Percentiles rank a stretch among this genome's conserved stretches.
Evolutionary conservation across 768 basidiomycete genomes (phyloP).

Genomic region (Podaxis mareebaensis): DNA sequence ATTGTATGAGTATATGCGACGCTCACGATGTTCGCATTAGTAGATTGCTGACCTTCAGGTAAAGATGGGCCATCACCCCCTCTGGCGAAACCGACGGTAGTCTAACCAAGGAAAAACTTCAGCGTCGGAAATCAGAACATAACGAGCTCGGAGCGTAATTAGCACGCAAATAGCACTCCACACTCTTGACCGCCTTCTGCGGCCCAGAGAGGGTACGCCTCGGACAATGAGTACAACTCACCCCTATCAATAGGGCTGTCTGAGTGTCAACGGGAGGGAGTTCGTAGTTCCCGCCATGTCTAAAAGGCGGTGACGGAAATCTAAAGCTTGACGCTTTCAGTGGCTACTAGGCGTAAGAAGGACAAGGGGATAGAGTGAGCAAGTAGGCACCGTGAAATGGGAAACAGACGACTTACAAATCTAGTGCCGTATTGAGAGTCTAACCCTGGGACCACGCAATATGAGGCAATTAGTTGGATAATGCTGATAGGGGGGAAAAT

Average conservation of each 20-base stretch:
- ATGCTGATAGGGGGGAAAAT: too few species aligned
- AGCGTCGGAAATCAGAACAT: not conserved
- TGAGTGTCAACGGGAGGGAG: not conserved
- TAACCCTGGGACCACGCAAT: too few species aligned
- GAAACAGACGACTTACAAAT: too few species aligned
- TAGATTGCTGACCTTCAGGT: not conserved
- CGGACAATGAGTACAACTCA: not conserved
- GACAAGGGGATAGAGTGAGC: too few species aligned
- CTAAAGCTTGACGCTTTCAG: too few species aligned
- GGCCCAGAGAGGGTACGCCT: not conserved
- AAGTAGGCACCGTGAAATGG: too few species aligned
- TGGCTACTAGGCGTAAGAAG: too few species aligned
- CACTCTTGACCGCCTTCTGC: not conserved
- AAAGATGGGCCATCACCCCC: not conserved
- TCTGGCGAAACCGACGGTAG: not conserved
- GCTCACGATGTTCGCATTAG: not conserved
- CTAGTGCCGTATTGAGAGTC: too few species aligned
- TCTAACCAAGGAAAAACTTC: not conserved
- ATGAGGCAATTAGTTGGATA: too few species aligned
- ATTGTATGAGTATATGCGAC: not conserved
- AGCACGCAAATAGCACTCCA: not conserved
- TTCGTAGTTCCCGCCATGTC: not conserved
- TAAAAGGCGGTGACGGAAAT: not conserved
- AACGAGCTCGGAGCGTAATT: too few species aligned
- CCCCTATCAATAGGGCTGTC: not conserved